Base-by-base conservation (phyloP, 495 filamentous ascomycete species). In the Lichenothelia convexa region DNA sequence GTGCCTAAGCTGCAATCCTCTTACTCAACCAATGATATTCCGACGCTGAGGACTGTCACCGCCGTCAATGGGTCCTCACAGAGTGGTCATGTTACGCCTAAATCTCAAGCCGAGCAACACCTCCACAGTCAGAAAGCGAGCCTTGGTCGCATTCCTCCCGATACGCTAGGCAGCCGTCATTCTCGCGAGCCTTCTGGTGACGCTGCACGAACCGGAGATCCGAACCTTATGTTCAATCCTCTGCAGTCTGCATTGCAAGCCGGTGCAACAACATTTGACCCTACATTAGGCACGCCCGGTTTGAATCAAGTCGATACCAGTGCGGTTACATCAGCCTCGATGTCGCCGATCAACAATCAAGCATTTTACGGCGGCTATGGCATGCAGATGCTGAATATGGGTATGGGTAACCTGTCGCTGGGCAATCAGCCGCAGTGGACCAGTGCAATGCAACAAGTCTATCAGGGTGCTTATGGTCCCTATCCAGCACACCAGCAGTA, bases 11-110 rank as follows among this genome's bases (percentile, higher is more conserved):
- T 91, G 23, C 78, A 85, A 55, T 73, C 79, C 3, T 93, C 87
- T 2, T 94, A 81, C 57, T 94, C 89, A 2, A 75, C 84, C 16
- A 80, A 75, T 51, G 89, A 94, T 47, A 60, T 94, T 3, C 80
- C 87, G n/a, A 92, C 85, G 1, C 61, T 83, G 44, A 89, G 85
- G 63, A 72, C 58, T 20, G 61, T 63, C 32, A 50, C 54, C 53
- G 57, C 24, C 48, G 55, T 50, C n/a, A 58, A 59, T 32, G 54
- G 35, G 43, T 48, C 39, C 35, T 48, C 34, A 38, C 57, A 47
- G 35, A 66, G 57, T 45, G 63, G 69, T 26, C 71, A 78, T 40
- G 62, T 65, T 3, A 59, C 64, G 13, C 56, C 63, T 2, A 78
- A 74, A 43, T 70, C 73, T 6, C 62, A 71, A 43, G 73, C 78